Conservation (phyloP, 1,139 yeast species). For the Suhomyces terraborum region DNA sequence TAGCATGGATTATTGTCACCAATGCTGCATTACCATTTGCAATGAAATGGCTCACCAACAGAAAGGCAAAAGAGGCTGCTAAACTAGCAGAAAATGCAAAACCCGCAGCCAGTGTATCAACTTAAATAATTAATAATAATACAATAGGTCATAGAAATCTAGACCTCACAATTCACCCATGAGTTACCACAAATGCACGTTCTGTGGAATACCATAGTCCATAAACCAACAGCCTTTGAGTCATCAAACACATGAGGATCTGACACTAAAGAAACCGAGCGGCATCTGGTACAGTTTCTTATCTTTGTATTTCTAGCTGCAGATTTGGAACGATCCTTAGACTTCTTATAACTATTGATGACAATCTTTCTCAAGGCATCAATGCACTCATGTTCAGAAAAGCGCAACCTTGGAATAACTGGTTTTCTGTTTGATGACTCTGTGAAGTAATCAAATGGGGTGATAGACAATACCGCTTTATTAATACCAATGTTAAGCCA, state of each 20-base stretch:
- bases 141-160: too few species aligned
- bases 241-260: conserved; percentile 48
- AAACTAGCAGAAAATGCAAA: conserved; percentile 12
- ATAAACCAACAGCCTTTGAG: conserved; percentile 47
- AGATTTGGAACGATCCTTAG: background rate
- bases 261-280: conserved; percentile 56
- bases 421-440: conserved; percentile 14
- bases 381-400: conserved; percentile 30
- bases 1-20: conserved; percentile 49
- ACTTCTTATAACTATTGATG: conserved; percentile 15
- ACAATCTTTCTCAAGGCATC: conserved; percentile 51
- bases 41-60: conserved; percentile 27
- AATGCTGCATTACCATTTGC: conserved; percentile 44
- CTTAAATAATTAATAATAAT: background rate
- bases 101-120: background rate
- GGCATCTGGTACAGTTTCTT: conserved; percentile 68
- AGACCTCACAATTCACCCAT: conserved; percentile 49
- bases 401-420: conserved; percentile 24
- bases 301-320: conserved; percentile 14
- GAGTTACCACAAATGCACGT: conserved; percentile 81
- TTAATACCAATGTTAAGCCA: conserved; percentile 62
- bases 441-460: conserved; percentile 2
- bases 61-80: conserved; percentile 20
- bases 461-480: conserved; percentile 9
- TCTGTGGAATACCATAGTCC: conserved; percentile 76